These are phyloP conservation scores for Aureobasidium namibiae DNA, from an alignment of 2,329 filamentous ascomycete species.

Conservation along the genomic window DNA sequence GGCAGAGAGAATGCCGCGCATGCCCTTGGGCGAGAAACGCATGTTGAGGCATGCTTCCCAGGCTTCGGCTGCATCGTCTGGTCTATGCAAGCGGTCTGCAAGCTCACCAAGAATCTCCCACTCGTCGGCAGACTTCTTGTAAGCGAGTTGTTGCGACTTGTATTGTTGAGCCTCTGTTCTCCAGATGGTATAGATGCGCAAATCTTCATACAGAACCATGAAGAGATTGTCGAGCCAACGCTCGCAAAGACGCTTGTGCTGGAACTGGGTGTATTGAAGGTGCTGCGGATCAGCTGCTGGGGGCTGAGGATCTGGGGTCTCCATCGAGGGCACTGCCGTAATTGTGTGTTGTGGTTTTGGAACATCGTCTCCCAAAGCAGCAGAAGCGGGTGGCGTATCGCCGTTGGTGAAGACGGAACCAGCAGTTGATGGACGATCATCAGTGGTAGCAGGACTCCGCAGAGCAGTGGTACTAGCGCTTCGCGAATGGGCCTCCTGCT, in stretches of 20 bases:
- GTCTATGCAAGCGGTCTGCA: conserved; percentile 85
- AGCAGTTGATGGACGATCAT: conserved; percentile 25
- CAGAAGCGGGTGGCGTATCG: conserved; percentile 23
- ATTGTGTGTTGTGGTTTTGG: conserved; percentile 28
- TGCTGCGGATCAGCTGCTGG: conserved; percentile 48
- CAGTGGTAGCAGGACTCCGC: conserved; percentile 47
- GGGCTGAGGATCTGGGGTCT: conserved; percentile 23
- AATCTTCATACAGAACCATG: conserved; percentile 97
- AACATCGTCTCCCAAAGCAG: conserved; percentile 26
- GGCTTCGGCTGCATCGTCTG: conserved; percentile 84
- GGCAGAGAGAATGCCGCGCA: conserved; percentile 72
- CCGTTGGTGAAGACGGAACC: conserved; percentile 27
- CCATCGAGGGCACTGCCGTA: conserved; percentile 24
- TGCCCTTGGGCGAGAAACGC: conserved; percentile 87
- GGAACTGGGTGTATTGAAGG: conserved; percentile 77
- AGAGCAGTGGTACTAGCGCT: conserved; percentile 75
- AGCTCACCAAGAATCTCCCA: conserved; percentile 96
- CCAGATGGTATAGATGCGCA: conserved; percentile 99
- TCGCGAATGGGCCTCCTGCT: conserved; percentile 43
- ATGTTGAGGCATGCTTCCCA: conserved; percentile 81
- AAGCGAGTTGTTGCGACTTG: conserved; percentile 84
- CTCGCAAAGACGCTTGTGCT: conserved; percentile 94
- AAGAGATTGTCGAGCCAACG: conserved; percentile 97
- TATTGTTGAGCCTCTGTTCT: conserved; percentile 96
- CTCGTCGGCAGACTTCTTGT: conserved; percentile 93